phyloP scores from a whole-genome alignment of 495 filamentous ascomycete species.

The Podospora sp. region DNA sequence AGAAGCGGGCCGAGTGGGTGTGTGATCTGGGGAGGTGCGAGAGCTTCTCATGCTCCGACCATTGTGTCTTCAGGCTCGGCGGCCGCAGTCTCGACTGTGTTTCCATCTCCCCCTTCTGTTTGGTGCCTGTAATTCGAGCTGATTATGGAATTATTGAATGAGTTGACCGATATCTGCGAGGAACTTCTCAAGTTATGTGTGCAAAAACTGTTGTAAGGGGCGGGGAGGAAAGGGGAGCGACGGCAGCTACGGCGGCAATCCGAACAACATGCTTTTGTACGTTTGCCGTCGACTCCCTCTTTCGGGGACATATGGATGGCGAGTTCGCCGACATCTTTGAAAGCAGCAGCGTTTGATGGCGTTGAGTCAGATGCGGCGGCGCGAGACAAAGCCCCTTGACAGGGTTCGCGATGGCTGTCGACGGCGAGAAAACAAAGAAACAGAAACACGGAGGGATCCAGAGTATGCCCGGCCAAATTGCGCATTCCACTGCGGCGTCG shows the following conservation, averaged over 20 bases:
- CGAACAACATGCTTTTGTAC: constrained; percentile 27
- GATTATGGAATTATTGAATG: neutral
- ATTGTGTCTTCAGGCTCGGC: constrained; percentile 43
- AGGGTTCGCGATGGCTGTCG: neutral
- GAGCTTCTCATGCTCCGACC: constrained; percentile 33
- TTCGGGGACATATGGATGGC: constrained; percentile 22
- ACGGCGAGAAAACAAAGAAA: constrained; percentile 27
- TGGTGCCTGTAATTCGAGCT: neutral
- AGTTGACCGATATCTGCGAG: neutral
- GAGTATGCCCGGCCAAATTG: constrained; percentile 13
- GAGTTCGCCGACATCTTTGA: constrained; percentile 13
- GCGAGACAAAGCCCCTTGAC: constrained; percentile 35
- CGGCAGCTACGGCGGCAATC: constrained; percentile 4
- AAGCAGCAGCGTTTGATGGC: constrained; percentile 23
- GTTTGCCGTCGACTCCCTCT: constrained; percentile 22
- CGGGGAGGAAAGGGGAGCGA: neutral
- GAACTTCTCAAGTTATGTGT: neutral
- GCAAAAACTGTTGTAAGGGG: neutral
- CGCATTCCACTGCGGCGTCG: constrained; percentile 16
- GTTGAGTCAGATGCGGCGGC: constrained; percentile 33
- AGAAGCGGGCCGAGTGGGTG: constrained; percentile 30
- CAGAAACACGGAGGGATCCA: constrained; percentile 4
- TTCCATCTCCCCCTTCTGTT: constrained; percentile 25
- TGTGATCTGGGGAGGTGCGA: constrained; percentile 18
- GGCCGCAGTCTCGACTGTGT: constrained; percentile 37